Conservation (phyloP, 768 basidiomycete genomes). For the Floccularia luteovirens region DNA sequence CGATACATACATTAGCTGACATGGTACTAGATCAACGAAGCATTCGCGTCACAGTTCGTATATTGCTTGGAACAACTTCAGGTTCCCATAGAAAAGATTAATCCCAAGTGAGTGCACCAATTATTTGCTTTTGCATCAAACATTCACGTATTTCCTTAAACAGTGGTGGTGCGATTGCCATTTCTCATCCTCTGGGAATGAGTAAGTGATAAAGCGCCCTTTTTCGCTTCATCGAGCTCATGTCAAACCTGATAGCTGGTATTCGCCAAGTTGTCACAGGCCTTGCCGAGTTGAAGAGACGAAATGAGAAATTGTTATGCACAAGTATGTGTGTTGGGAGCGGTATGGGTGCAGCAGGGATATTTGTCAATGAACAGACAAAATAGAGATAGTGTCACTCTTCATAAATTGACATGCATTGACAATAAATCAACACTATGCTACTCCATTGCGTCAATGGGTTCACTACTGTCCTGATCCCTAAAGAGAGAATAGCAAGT, state of each 20-base stretch:
- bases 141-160: background rate
- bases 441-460: background rate
- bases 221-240: background rate
- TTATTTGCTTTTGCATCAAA: background rate
- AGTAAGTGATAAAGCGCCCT: slow-evolving; percentile 39
- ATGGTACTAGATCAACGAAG: slow-evolving; percentile 67
- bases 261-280: slow-evolving; percentile 84
- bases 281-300: slow-evolving; percentile 72
- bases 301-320: slow-evolving; percentile 61
- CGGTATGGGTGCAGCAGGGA: slow-evolving; percentile 83
- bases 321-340: slow-evolving; percentile 78
- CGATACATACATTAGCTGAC: background rate
- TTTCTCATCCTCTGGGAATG: slow-evolving; percentile 80
- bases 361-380: slow-evolving; percentile 62
- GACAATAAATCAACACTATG: background rate
- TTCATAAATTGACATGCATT: background rate
- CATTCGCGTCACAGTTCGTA: slow-evolving; percentile 92
- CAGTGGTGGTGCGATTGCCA: slow-evolving; percentile 81
- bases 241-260: slow-evolving; percentile 47
- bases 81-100: slow-evolving; percentile 75
- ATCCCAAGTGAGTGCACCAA: slow-evolving; percentile 58
- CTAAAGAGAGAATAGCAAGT: background rate
- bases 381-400: background rate
- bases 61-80: slow-evolving; percentile 80
- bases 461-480: background rate